Evolutionary conservation across 768 basidiomycete genomes (phyloP), one percentile per base, ranked within the genome.

Genomic region (Boletus sensibilis): DNA sequence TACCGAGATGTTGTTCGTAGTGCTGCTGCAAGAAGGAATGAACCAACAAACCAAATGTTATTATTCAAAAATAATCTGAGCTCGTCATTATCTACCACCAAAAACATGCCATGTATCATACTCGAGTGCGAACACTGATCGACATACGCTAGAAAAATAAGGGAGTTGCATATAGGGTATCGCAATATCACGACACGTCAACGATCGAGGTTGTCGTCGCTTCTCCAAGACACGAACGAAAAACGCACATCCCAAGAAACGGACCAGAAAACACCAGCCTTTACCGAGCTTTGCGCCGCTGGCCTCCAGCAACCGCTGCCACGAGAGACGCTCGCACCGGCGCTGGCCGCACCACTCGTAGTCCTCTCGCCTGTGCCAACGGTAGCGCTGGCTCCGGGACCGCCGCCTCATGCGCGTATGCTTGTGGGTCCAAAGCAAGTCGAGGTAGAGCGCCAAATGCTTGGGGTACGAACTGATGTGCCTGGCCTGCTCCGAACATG

Each of bases 401-500:
- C 37, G 31, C 44, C 14, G 21, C 21, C 20, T 4, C 47, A 2
- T 2, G 42, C 12, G 6, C 12, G 0, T 0, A 50, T 38, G 18
- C 45, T 16, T 29, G 47, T n/a, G 33, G 50, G 35, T 27, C 8
- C 10, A 51, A 1, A 38, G 12, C 29, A 8, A 12, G 18, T 5
- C 12, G 44, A 40, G 6, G 49, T 12, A 23, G 53, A 20, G 23
- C 25, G 10, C 18, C 52, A 6, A 4, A 1, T 2, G 23, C 39
- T 1, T 37, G 57, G 5, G 48, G 27, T 5, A 21, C 41, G 12
- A 67, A 67, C 29, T 25, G 56, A 11, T 66, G 57, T 6, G 11
- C 48, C 3, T 59, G 57, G 9, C 51, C 67, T 1, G 53, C 52
- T 11, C 66, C 66, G n/a, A 67, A 67, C 55, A 50, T 13, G 20